phyloP scores from a whole-genome alignment of 192 early-diverging fungal species.

The Kickxella alabastrina region DNA sequence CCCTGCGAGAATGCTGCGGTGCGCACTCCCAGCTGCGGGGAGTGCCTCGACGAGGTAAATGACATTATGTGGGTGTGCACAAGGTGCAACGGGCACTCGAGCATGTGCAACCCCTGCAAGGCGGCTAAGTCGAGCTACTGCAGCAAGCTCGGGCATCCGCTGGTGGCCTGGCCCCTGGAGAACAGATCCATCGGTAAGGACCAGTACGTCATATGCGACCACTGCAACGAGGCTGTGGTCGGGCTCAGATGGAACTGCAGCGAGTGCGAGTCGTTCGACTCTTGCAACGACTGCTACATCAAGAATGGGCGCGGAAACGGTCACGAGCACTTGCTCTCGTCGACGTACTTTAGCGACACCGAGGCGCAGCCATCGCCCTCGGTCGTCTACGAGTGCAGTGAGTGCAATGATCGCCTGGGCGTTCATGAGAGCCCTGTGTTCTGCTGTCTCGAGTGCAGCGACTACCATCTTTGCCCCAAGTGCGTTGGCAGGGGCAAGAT shows the following conservation, averaged over 20 bases:
- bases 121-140: not conserved
- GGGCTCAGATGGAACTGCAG: conserved; percentile 54
- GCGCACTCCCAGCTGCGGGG: not conserved
- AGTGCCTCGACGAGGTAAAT: conserved; percentile 12
- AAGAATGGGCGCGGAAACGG: conserved; percentile 2
- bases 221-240: conserved; percentile 49
- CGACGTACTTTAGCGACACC: conserved; percentile 23
- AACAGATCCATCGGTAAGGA: conserved; percentile 12
- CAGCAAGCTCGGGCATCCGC: conserved; percentile 1
- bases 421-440: conserved; percentile 5
- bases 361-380: conserved; percentile 8
- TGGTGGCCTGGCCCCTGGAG: conserved; percentile 39
- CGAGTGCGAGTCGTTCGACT: conserved; percentile 60
- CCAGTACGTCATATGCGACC: conserved; percentile 55
- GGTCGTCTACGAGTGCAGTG: conserved; percentile 27
- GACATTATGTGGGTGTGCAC: conserved; percentile 42
- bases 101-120: conserved; percentile 44
- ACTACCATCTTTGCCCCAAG: conserved; percentile 32
- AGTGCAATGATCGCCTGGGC: conserved; percentile 18
- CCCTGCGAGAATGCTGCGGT: not conserved
- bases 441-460: conserved; percentile 33
- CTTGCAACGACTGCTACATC: conserved; percentile 60
- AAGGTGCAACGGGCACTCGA: conserved; percentile 18
- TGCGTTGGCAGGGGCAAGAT: conserved; percentile 22
- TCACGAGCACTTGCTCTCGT: conserved; percentile 26